Evolutionary conservation across 2,329 filamentous ascomycete species (phyloP).

Genomic region (Penicillium glabrum): DNA sequence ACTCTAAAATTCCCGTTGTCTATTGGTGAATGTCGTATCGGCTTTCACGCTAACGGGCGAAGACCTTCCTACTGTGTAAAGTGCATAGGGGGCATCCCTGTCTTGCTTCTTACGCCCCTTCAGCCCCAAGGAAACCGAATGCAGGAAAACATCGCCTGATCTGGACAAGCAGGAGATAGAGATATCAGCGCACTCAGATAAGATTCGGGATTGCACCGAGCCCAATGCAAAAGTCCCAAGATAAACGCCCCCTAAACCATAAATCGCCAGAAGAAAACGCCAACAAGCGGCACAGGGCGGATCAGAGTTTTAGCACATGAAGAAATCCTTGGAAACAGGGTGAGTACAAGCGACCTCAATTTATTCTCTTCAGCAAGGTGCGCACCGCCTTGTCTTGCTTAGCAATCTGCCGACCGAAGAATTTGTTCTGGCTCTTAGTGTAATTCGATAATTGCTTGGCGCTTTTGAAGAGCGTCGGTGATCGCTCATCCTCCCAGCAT

Average conservation of each 20-base stretch:
- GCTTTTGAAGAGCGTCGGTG: conserved; percentile 15
- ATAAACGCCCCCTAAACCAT: not conserved
- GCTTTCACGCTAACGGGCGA: not conserved
- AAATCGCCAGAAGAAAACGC: not conserved
- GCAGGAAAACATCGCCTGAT: not conserved
- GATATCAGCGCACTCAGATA: not conserved
- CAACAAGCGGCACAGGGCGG: not conserved
- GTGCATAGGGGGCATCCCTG: not conserved
- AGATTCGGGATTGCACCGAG: not conserved
- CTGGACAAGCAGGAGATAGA: not conserved
- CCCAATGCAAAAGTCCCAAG: not conserved
- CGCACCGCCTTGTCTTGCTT: conserved; percentile 24
- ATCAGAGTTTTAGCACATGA: not conserved
- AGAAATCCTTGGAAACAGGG: not conserved
- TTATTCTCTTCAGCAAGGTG: conserved; percentile 18
- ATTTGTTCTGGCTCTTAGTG: conserved; percentile 7
- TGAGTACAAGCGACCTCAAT: not conserved
- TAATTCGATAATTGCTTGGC: conserved; percentile 15
- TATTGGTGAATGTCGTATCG: conserved; percentile 1
- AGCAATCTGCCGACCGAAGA: conserved; percentile 13
- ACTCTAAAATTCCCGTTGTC: not conserved
- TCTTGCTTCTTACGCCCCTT: not conserved
- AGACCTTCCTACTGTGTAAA: conserved; percentile 3
- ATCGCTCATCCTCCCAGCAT: conserved; percentile 8
- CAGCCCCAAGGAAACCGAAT: not conserved